Evolutionary conservation across 208 protist species (phyloP), one percentile per base, ranked within the genome.

Genomic region (Leishmania major): DNA sequence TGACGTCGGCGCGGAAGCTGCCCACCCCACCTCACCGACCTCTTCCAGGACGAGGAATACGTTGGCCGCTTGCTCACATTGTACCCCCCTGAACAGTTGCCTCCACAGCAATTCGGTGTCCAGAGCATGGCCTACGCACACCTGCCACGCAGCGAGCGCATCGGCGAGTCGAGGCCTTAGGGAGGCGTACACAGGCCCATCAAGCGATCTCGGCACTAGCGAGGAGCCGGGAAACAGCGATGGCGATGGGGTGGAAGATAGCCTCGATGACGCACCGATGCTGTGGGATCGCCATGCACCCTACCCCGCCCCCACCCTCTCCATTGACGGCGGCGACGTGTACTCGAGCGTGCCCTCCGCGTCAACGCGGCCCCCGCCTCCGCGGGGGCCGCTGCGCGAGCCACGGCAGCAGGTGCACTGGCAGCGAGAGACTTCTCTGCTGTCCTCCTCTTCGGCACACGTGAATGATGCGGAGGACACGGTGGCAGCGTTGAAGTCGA

Each of bases 261-360:
- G 47, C 45, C 7, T n/a, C 1, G 75, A 53, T 8, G 62, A 43
- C 22, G 49, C 55, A 10, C 45, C 80, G 22, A 47, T 40, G 67
- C 75, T 55, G 73, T 40, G 62, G 28, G 53, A 31, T 57, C 4
- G 19, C 28, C 60, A 70, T 37, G 17, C 67, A 6, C 28, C 43
- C 43, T 37, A 25, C 31, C 69, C 53, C 15, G 59, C 57, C n/a
- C 59, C 81, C 8, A 69, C 80, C 13, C 37, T 78, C 72, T 37
- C 35, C 22, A n/a, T 60, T 15, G 57, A 51, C 47, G 79, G 15
- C 76, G 60, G 55, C 49, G 15, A 51, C 8, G 77, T 35, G 19
- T 47, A 35, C 37, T 77, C 77, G 10, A 77, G 64, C n/a, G 69
- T 66, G 57, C 77, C 75, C 45, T 76, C 81, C 15, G 81, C 75